Conservation (phyloP, 345 rosid genomes). For the Arabis alpina region DNA sequence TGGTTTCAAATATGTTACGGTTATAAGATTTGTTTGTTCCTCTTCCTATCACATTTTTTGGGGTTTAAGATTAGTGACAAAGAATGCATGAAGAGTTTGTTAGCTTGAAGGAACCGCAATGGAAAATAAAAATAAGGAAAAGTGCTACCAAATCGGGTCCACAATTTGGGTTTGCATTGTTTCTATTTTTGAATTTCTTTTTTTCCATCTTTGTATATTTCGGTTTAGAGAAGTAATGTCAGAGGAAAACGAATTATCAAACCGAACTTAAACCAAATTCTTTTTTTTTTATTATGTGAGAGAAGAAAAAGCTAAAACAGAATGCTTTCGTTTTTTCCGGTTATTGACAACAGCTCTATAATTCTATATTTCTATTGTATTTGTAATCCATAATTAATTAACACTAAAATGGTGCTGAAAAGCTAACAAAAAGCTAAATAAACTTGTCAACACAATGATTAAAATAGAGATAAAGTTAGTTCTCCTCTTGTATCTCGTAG, state of each 20-base stretch:
- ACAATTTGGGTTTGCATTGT: slow-evolving; percentile 22
- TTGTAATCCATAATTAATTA: no score
- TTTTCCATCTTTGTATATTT: no score
- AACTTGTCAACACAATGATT: background rate
- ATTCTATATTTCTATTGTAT: no score
- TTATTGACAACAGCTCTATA: no score
- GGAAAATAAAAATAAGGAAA: background rate
- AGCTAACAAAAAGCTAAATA: background rate
- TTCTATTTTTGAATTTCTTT: slow-evolving; percentile 6
- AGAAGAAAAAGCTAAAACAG: no score
- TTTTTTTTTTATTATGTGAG: no score
- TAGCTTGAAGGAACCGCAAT: slow-evolving; percentile 45
- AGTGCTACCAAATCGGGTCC: slow-evolving; percentile 14
- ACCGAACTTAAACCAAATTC: no score
- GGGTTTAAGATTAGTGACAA: slow-evolving; percentile 17
- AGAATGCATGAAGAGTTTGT: slow-evolving; percentile 38
- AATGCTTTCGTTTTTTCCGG: no score
- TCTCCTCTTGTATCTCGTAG: background rate
- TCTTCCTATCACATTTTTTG: background rate
- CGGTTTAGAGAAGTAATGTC: no score
- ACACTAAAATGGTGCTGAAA: background rate
- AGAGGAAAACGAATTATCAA: no score
- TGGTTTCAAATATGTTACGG: background rate
- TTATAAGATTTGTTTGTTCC: slow-evolving; percentile 3
- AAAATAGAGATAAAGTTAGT: background rate